phyloP scores from a whole-genome alignment of 345 rosid genomes.

The Hibiscus trionum region DNA sequence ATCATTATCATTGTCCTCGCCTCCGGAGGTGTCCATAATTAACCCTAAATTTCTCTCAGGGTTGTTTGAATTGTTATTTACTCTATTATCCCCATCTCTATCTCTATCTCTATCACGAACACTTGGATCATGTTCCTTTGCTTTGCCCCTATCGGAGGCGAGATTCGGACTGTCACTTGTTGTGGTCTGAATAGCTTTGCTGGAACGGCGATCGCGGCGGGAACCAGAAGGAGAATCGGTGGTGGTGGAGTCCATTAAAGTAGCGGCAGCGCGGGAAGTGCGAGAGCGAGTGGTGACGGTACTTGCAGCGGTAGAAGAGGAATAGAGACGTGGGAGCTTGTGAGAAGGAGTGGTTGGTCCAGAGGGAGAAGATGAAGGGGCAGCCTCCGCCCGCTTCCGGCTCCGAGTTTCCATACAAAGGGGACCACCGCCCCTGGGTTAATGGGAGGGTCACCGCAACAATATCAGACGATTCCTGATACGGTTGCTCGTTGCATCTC shows the following conservation, averaged over 20 bases:
- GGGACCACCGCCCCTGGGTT: constrained; percentile 38
- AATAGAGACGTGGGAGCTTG: constrained; percentile 61
- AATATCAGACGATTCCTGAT: constrained; percentile 49
- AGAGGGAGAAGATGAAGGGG: constrained; percentile 57
- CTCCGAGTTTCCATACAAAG: constrained; percentile 99
- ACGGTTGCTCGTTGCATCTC: constrained; percentile 40
- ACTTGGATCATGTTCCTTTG: constrained; percentile 61
- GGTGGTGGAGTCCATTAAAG: constrained; percentile 69
- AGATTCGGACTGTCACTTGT: constrained; percentile 21
- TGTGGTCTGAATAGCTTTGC: constrained; percentile 15
- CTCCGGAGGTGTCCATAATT: constrained; percentile 53
- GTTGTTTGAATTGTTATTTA: neutral
- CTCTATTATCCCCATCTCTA: constrained; percentile 10
- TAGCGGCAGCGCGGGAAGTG: constrained; percentile 19
- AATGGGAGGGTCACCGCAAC: constrained; percentile 22
- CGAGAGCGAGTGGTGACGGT: constrained; percentile 29
- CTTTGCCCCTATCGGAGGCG: constrained; percentile 76
- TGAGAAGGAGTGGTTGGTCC: constrained; percentile 69
- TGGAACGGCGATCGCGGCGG: constrained; percentile 56
- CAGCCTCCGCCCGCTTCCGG: constrained; percentile 99
- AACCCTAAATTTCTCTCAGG: constrained; percentile 34
- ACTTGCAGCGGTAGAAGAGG: constrained; percentile 22
- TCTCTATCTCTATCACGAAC: constrained; percentile 33
- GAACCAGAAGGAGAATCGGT: constrained; percentile 68
- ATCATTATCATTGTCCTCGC: constrained; percentile 71